Evolutionary conservation across 2,329 filamentous ascomycete genomes (phyloP), one percentile per base, ranked within the genome.

Genomic region (Akanthomyces lecanii): DNA sequence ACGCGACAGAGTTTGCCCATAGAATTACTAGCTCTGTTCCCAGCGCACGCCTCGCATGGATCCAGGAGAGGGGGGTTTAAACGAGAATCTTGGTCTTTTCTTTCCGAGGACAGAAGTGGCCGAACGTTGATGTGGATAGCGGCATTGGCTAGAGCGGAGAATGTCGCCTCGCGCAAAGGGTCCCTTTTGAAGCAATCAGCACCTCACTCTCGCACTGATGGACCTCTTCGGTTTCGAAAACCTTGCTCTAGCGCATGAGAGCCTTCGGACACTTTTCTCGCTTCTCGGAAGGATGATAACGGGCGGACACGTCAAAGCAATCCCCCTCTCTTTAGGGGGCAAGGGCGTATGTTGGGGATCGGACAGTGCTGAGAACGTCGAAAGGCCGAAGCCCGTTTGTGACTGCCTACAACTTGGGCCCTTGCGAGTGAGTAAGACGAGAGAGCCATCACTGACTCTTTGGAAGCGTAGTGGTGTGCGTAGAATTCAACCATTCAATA

Each of bases 101-200:
- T 47, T 38, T 11, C 55, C 55, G 55, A 48, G 55, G 28, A 47
- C 11, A 23, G 55, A 57, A 48, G 42, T 47, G 42, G 55, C 42
- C 55, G 42, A 57, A 4, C n/a, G 36, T 36, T 1, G n/a, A 8
- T 8, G 18, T 28, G 16, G 12, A 28, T 18, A 25, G 18, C 28
- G 40, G 25, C 25, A 56, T 44, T n/a, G 16, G 30, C n/a, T 4
- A 55, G 21, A 55, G 23, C 36, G 52, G 28, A 25, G n/a, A 23
- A 25, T 23, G 8, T 38, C 33, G n/a, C 42, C 11, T 45, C 3
- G 18, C 12, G 14, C 18, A 30, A 5, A 28, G 5, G 4, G 18
- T 44, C 11, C 5, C 25, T 28, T 47, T 23, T 5, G 12, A 57
- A 25, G 42, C 6, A 18, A n/a, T 36, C n/a, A 28, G 45, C 5